Evolutionary conservation across 106 monocot genomes (phyloP).

Genomic region (Allium cepa): DNA sequence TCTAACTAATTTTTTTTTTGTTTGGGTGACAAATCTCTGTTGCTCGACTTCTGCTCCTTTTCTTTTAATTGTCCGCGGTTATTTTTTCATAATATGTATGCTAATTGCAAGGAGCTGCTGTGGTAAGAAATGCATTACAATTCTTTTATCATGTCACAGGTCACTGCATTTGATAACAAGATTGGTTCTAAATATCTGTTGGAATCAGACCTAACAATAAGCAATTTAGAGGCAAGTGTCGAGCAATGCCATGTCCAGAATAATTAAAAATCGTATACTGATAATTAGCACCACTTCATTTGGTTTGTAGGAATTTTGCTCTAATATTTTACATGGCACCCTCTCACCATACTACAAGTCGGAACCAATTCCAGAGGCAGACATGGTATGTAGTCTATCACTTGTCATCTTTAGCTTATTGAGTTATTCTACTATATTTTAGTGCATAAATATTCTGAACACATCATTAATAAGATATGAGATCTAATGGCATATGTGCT

Average conservation of each 20-base stretch:
- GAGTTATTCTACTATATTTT: too few relatives aligned
- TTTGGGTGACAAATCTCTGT: too few relatives aligned
- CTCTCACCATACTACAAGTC: constrained; percentile 66
- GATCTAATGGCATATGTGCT: too few relatives aligned
- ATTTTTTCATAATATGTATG: too few relatives aligned
- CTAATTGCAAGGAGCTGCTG: too few relatives aligned
- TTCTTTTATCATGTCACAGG: constrained; percentile 28
- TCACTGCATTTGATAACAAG: constrained; percentile 88
- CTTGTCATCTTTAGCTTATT: too few relatives aligned
- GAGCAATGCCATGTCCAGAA: not conserved
- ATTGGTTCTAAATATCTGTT: constrained; percentile 69
- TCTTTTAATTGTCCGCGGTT: not conserved
- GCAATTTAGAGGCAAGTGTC: constrained; percentile 57
- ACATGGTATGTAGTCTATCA: constrained; percentile 28
- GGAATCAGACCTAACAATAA: constrained; percentile 54
- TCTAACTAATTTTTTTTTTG: too few relatives aligned
- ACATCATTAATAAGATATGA: too few relatives aligned
- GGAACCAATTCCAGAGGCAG: constrained; percentile 49
- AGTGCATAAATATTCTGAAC: too few relatives aligned
- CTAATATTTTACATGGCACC: constrained; percentile 43
- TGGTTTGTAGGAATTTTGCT: constrained; percentile 61
- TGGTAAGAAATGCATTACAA: too few relatives aligned
- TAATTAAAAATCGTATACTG: not conserved
- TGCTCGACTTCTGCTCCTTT: not conserved
- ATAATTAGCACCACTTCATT: not conserved